Conservation (phyloP, 805 yeast genomes). For the Candida pseudoglaebosa region DNA sequence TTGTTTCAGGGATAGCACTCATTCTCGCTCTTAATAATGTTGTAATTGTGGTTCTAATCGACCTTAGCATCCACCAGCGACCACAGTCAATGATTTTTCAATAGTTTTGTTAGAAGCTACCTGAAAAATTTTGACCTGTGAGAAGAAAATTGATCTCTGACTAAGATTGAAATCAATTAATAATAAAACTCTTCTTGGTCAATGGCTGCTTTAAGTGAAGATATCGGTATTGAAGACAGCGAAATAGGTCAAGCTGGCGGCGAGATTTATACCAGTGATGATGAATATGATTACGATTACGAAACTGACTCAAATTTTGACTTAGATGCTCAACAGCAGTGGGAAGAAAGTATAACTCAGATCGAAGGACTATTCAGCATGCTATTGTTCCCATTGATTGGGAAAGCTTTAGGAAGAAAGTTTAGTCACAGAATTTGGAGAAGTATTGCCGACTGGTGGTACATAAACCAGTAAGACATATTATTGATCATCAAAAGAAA, state of each 20-base stretch:
- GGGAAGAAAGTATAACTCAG: slow-evolving; percentile 68
- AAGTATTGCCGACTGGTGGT: slow-evolving; percentile 32
- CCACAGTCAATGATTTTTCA: background rate
- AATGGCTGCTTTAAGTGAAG: background rate
- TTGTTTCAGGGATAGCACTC: background rate
- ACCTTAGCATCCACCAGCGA: slow-evolving; percentile 4
- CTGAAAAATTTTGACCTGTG: background rate
- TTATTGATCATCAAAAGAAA: background rate
- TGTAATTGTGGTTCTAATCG: background rate
- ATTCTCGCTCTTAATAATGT: slow-evolving; percentile 1
- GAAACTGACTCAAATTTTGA: slow-evolving; percentile 15
- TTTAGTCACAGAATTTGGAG: slow-evolving; percentile 44
- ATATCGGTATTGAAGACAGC: background rate
- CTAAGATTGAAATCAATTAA: background rate
- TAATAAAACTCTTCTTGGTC: background rate
- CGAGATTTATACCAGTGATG: slow-evolving; percentile 7
- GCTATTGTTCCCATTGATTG: slow-evolving; percentile 62
- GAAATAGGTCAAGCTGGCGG: background rate
- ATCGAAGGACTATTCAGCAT: slow-evolving; percentile 53
- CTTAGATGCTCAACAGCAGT: slow-evolving; percentile 59
- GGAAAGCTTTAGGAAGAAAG: slow-evolving; percentile 64
- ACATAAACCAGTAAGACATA: background rate
- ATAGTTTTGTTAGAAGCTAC: background rate
- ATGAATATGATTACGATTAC: slow-evolving; percentile 15
- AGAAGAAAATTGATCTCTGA: background rate